Base-by-base conservation (phyloP, 805 yeast genomes). In the Myxozyma neotropica region DNA sequence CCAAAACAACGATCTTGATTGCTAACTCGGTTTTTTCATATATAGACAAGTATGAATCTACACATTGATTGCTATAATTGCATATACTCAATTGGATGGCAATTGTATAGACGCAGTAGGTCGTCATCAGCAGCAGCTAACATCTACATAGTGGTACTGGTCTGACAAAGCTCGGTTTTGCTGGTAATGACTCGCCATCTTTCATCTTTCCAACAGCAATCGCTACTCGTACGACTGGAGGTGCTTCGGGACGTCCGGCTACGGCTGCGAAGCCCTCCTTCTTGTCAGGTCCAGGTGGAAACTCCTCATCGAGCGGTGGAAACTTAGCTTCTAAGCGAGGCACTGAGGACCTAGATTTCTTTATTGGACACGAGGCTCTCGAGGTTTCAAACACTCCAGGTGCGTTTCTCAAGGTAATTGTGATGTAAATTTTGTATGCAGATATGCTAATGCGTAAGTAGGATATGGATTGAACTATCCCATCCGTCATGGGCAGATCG, bases 171-270 rank as follows among this genome's bases (percentile, higher is more conserved):
- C 81, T 94, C 67, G 99, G 99, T 27, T 94, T 92, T 77, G 99
- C 99, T 68, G 99, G 99, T 57, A 94, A 94, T 73, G 99, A 94
- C 76, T 82, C 97, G 24, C 99, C 99, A 42, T 92, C 97, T 3
- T 94, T 88, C 82, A 90, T 94, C 33, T 89, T 94, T 71, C 99
- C 99, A 53, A 94, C 99, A 0, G 98, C 97, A 4, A 94, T 94
- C 74, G 86, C 95, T 26, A 92, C 97, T 44, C 69, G 77, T 60
- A 72, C 58, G 59, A 68, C 64, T 19, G 68, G 69, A 45, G 71
- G 73, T 58, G 68, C 74, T 46, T 56, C 67, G 24, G 65, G 62
- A 10, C 58, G 65, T 38, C 67, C 70, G 42, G 65, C 77, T n/a
- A 71, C 80, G 31, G 78, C 83, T 15, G 67, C 80, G 1, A 79